Base-by-base conservation (phyloP, 2,329 filamentous ascomycete species). In the Teratosphaeria epicoccoides region DNA sequence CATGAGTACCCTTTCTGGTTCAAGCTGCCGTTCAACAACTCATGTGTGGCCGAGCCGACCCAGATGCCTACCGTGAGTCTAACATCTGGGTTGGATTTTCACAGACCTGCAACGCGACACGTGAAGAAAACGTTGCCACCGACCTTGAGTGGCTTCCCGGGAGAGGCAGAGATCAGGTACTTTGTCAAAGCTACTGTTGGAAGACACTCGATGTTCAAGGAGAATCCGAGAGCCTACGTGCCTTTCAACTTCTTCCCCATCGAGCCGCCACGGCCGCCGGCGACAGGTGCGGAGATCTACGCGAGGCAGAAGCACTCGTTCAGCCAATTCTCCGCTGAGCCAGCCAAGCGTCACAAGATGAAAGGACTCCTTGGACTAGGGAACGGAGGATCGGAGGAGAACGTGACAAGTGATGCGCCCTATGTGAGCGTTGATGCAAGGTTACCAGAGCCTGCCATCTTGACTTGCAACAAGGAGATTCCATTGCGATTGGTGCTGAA, bases 151-250 rank as follows among this genome's bases (percentile, higher is more conserved):
- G 88, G 88, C 2, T 90, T 93, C 59, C 87, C 88, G 0, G 85
- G 84, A 26, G 82, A 90, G 68, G 91, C 90, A 22, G 89, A 95
- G 69, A 90, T 97, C 54, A 80, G 84, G 59, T 98, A 98, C 70
- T 98, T 87, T 66, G 78, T 97, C 65, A 98, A 98, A 68, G 88
- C 86, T n/a, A 97, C 93, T 0, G 83, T 97, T 5, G 87, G 89
- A 63, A 78, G 89, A n/a, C 88, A 89, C 0, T 84, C 86, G 12
- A 77, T 96, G 53, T 88, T 94, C 70, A 91, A 91, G 65, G 89
- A 95, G 70, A 96, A 96, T 63, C 86, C 88, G 68, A 77, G 90
- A 50, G 68, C 71, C 12, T 73, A 63, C 58, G 68, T 66, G 29
- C 81, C 83, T 29, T 85, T 96, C 71, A 91, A 87, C 53, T 93